These are phyloP conservation scores for Nakazawaea ernobii DNA, from an alignment of 805 yeast genomes.

Conservation along the genomic window DNA sequence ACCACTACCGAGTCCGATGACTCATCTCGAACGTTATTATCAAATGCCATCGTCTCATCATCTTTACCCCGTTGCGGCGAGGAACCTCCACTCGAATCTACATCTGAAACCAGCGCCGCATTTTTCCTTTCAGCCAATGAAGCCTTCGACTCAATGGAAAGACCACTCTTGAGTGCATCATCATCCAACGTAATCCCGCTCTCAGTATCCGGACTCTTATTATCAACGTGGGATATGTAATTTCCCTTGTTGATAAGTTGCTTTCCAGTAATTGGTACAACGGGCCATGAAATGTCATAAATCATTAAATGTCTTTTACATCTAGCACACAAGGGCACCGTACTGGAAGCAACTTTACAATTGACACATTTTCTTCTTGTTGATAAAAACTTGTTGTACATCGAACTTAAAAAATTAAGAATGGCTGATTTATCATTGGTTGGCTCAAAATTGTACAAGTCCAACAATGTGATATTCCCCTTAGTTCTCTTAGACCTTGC, in stretches of 20 bases:
- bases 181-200: background rate
- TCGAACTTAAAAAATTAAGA: background rate
- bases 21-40: no score
- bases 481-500: background rate
- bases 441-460: background rate
- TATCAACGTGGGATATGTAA: background rate
- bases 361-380: background rate
- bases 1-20: background rate
- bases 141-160: background rate
- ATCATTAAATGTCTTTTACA: slow-evolving; percentile 22
- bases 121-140: background rate
- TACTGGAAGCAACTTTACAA: background rate
- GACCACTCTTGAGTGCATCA: background rate
- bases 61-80: background rate
- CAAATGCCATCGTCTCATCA: no score
- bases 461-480: background rate
- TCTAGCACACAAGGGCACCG: slow-evolving; percentile 17
- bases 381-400: background rate
- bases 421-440: background rate
- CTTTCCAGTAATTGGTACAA: background rate
- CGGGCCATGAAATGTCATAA: slow-evolving; percentile 14
- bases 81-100: no score
- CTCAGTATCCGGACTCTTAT: background rate
- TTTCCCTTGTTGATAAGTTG: background rate
- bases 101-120: no score